A percentile compares a stretch with the other conserved stretches of the same genome.
phyloP scores from a whole-genome alignment of 1,284 basidiomycete genomes.

The Ustilago curta region DNA sequence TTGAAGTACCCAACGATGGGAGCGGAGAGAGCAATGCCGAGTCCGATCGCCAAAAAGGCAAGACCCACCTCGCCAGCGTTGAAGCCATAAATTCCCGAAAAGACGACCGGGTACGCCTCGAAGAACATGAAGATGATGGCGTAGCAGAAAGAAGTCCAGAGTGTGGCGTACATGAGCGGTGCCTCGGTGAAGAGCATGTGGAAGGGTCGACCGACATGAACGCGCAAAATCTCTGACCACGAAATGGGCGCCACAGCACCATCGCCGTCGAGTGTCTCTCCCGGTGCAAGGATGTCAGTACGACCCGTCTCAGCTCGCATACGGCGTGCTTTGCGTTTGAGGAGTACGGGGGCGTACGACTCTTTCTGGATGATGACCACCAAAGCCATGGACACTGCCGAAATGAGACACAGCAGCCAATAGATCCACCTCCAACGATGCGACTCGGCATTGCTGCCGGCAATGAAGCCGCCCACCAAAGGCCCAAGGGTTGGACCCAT shows the following conservation, averaged over 20 bases:
- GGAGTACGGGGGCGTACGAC: slow-evolving; percentile 50
- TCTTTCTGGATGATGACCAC: slow-evolving; percentile 33
- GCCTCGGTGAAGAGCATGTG: slow-evolving; percentile 45
- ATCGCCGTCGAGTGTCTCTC: slow-evolving; percentile 15
- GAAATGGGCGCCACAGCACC: slow-evolving; percentile 19
- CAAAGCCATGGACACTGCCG: slow-evolving; percentile 27
- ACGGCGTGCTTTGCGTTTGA: slow-evolving; percentile 27
- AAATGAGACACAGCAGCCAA: slow-evolving; percentile 37
- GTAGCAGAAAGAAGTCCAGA: slow-evolving; percentile 50
- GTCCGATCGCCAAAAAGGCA: slow-evolving; percentile 41
- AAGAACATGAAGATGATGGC: slow-evolving; percentile 54
- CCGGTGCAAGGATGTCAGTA: slow-evolving; percentile 28
- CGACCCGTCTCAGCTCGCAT: slow-evolving; percentile 18
- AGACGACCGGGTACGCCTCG: slow-evolving; percentile 50
- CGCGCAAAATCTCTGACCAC: slow-evolving; percentile 30
- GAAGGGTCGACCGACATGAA: slow-evolving; percentile 43
- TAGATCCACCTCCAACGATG: slow-evolving; percentile 52
- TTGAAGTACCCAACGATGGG: slow-evolving; percentile 43
- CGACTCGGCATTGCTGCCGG: slow-evolving; percentile 14
- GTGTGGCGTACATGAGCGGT: slow-evolving; percentile 46
- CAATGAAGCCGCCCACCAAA: slow-evolving; percentile 35
- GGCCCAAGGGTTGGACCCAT: slow-evolving; percentile 44
- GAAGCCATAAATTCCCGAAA: slow-evolving; percentile 47
- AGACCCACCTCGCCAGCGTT: slow-evolving; percentile 50
- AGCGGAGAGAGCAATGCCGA: slow-evolving; percentile 43